Evolutionary conservation across 345 rosid species (phyloP), one percentile per base, ranked within the genome.

Genomic region (Eucalyptus microcorys): DNA sequence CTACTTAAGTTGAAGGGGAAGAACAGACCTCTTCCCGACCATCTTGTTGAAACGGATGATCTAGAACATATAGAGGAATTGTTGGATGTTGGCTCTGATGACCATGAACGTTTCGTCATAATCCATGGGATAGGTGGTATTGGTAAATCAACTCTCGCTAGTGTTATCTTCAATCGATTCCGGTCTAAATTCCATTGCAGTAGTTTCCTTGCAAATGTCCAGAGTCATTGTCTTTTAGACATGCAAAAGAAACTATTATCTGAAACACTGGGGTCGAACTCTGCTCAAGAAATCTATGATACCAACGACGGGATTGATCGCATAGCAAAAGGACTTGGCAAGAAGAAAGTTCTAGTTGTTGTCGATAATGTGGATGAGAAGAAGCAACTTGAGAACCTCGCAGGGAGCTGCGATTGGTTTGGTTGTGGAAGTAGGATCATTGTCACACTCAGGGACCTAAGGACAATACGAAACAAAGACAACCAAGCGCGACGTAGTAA

Each of bases 401-500:
- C 30, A 22, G 14, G 61, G 30, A 55, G 61, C 11, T 55, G 30
- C 5, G 30, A 55, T 8, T 55, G 30, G 61, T 55, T 55, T 24
- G 30, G 61, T 22, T 9, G 10, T 8, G 12, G 61, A 55, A 55
- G 61, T 24, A 55, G 61, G 30, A 55, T 55, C 30, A 10, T 55
- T 21, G 1, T 55, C 61, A 55, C 61, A 55, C 5, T 55, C 5
- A 24, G 12, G 61, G 61, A 55, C 61, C 24, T 21, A 55, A 55
- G 61, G 27, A 22, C 27, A 55, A 55, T 55, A 17, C 24, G 7
- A 52, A 17, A 52, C 17, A 19, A 52, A 19, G 24, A 52, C 24
- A 52, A 52, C 26, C 26, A 19, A 52, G 0, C 1, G 24, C 22
- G 1, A 21, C 10, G 1, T 17, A 52, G 10, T 3, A 7, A 8